Evolutionary conservation across 179 eudicot species (phyloP).

Genomic region (Corrigiola litoralis): DNA sequence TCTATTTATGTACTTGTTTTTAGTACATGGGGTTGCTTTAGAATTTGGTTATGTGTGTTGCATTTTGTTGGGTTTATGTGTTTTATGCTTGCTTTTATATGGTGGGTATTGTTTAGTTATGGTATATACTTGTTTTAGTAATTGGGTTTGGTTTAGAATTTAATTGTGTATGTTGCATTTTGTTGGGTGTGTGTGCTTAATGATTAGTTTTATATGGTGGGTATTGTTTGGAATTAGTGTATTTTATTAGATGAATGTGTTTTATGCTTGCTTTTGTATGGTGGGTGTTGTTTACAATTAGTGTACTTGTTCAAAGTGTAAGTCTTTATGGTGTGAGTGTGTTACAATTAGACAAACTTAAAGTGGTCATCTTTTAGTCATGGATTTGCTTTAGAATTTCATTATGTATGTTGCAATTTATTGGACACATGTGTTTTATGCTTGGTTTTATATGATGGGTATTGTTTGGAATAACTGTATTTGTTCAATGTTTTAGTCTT

Average conservation of each 20-base stretch:
- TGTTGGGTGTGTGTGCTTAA: background rate
- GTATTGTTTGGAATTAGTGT: background rate
- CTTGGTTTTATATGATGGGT: constrained; percentile 6
- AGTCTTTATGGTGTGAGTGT: too few relatives aligned
- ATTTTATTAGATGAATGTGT: too few relatives aligned
- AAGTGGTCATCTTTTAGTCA: too few relatives aligned
- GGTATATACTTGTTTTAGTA: background rate
- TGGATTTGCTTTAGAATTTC: too few relatives aligned
- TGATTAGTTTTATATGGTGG: background rate
- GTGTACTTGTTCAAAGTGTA: too few relatives aligned
- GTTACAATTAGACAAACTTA: too few relatives aligned
- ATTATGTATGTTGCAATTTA: too few relatives aligned
- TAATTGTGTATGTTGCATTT: background rate
- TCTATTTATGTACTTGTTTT: too few relatives aligned
- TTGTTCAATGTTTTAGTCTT: background rate
- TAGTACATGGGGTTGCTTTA: too few relatives aligned
- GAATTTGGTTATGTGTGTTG: too few relatives aligned
- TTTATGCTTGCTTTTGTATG: background rate
- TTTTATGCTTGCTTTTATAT: constrained; percentile 5
- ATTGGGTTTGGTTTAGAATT: background rate
- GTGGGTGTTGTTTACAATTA: background rate
- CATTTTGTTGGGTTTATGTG: too few relatives aligned
- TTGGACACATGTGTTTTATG: too few relatives aligned
- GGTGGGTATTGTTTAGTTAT: constrained; percentile 5
- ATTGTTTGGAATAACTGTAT: background rate